These are phyloP conservation scores for Aspergillus aculeatus DNA, from an alignment of 2,329 filamentous ascomycete species.

Conservation along the genomic window DNA sequence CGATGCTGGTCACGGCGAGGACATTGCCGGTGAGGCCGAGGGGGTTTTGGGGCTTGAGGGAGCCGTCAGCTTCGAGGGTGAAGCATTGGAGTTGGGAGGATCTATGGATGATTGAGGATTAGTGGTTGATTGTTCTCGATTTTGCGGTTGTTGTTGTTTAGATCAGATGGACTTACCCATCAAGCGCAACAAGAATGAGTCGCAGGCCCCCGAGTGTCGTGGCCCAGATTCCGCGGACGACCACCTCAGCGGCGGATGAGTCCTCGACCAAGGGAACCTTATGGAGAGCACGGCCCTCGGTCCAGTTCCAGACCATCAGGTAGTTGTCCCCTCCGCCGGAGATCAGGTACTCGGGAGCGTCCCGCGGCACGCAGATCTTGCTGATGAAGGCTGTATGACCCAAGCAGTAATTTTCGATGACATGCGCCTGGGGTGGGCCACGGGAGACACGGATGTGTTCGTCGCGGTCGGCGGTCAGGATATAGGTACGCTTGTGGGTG, in stretches of 20 bases:
- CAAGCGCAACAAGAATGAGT: slow-evolving; percentile 53
- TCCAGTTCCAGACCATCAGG: slow-evolving; percentile 83
- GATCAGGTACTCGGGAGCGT: slow-evolving; percentile 63
- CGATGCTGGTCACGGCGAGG: slow-evolving; percentile 53
- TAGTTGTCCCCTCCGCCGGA: slow-evolving; percentile 84
- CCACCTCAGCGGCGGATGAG: slow-evolving; percentile 30
- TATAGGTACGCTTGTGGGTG: slow-evolving; percentile 53
- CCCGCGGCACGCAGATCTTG: slow-evolving; percentile 65
- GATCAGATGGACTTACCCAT: slow-evolving; percentile 51
- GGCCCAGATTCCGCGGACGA: slow-evolving; percentile 55
- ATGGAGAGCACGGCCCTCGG: slow-evolving; percentile 36
- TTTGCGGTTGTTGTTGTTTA: too few relatives aligned
- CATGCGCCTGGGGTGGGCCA: slow-evolving; percentile 75
- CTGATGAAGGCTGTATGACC: slow-evolving; percentile 85
- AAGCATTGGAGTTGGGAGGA: slow-evolving; percentile 67
- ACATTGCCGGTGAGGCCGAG: slow-evolving; percentile 64
- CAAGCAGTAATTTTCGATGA: slow-evolving; percentile 87
- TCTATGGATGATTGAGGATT: slow-evolving; percentile 52
- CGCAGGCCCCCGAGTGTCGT: slow-evolving; percentile 23
- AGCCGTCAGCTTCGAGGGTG: slow-evolving; percentile 51
- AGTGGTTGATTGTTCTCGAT: neutral
- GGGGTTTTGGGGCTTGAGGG: slow-evolving; percentile 51
- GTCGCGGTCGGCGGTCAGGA: slow-evolving; percentile 68
- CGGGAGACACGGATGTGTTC: slow-evolving; percentile 88
- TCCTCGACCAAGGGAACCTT: slow-evolving; percentile 30